Evolutionary conservation across 2,329 filamentous ascomycete species (phyloP), one percentile per base, ranked within the genome.

Genomic region (Pyrenochaeta sp.): DNA sequence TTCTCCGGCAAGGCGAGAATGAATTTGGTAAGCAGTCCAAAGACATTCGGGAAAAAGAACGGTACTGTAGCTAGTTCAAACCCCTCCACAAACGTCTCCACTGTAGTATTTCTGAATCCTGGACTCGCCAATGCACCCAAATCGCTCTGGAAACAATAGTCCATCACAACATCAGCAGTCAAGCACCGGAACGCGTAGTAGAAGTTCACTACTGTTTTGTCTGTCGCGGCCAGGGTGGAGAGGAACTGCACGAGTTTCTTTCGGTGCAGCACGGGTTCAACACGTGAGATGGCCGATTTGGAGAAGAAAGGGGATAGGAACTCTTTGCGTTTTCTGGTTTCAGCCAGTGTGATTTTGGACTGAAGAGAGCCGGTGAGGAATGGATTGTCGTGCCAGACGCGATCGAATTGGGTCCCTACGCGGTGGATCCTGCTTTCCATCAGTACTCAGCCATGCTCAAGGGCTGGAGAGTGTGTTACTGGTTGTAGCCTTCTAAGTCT

Each of bases 231-330:
- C n/a, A 62, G 53, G 17, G 49, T 51, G 41, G 20, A 9, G 21
- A 60, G 51, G 37, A 60, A 58, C 29, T 46, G 40, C 9, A 21
- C 17, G 23, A 62, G 41, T 35, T 62, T 62, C 21, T 41, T 49
- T 20, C 47, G 39, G 44, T 55, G 59, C 4, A 62, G 50, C 14
- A 23, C 29, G 5, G 59, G 49, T 29, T 62, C 59, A 4, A 37
- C 44, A 31, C 53, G 49, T 18, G 45, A 30, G 45, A 62, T 60
- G 14, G 59, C 47, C 1, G 59, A 32, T 44, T 60, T 56, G 46
- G 36, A 46, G 47, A 61, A 61, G 50, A 61, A 59, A n/a, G 58
- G 56, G 3, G n/a, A 33, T 11, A 61, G 39, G 46, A 58, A 61
- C 27, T 54, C 51, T 41, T 33, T 41, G 9, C 58, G 49, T 15